Evolutionary conservation across 805 yeast species (phyloP), one percentile per base, ranked within the genome.

Genomic region (Ogataea methanolica): DNA sequence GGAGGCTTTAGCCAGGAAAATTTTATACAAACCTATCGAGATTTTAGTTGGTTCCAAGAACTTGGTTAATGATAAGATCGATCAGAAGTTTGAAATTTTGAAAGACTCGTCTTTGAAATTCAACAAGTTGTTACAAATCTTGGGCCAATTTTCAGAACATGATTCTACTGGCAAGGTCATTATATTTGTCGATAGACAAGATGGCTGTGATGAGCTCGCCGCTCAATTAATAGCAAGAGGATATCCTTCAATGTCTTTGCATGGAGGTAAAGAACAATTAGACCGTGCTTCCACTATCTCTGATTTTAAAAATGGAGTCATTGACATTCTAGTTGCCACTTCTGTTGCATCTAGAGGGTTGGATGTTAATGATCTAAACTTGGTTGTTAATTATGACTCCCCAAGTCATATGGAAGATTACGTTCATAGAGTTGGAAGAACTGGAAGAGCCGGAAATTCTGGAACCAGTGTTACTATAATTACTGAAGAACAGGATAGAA

Each of bases 281-380:
- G 97, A 92, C 60, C 72, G 99, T 45, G 85, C 85, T 41, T 68
- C 76, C 21, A 88, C 91, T 2, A 77, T 94, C 36, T 71, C 75
- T 14, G 88, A 81, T 43, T 94, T 92, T 65, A 76, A 78, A 47
- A 70, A 63, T 6, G 85, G 88, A 14, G 72, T 73, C 0, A 68
- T 80, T 4, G 78, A 80, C 46, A 79, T 90, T 1, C 69, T 94
- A 42, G 79, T 94, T 26, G 96, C 97, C 7, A 94, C 99, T 0
- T 94, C 96, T 2, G 86, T 94, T 23, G 89, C 97, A 2, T 96
- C 99, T 0, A 74, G 99, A 52, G 99, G 99, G 0, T 70, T 94
- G 22, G 97, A 94, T 66, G 97, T 94, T n/a, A 86, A 89, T 44
- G 85, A 83, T 21, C 75, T 92, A 23, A 82, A 82, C 48, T 64